Base-by-base conservation (phyloP, 2,329 filamentous ascomycete genomes). In the Colletotrichum sp. region DNA sequence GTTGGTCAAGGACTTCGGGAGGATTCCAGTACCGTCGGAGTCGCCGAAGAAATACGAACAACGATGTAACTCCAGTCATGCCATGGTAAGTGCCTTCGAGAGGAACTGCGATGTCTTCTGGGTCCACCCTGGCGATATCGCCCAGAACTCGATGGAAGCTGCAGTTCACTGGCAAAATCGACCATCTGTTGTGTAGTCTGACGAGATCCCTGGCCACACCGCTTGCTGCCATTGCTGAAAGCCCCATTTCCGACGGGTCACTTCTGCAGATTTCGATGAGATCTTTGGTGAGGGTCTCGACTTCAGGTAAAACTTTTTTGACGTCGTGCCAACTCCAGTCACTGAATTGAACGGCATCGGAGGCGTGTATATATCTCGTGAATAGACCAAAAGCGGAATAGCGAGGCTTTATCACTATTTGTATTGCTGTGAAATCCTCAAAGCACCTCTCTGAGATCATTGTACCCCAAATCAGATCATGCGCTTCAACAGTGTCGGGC, bases 401-500 rank as follows among this genome's bases (percentile, higher is more conserved):
- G 5, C 44, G 0, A 21, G 44, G 44, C 3, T 49, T 1, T 13
- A 49, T 21, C 0, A 8, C 18, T 1, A 1, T 21, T 4, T 49
- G 44, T 0, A 49, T 4, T 49, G 44, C 10, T 12, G 18, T 0
- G 0, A 49, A 49, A 49, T 49, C 10, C n/a, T 49, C 44, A 49
- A 0, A 49, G 0, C 0, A 49, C 0, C 10, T 21, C 0, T 13
- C 0, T 0, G 3, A 13, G 6, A 49, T 21, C 6, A 49, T 49
- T 49, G n/a, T 12, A n/a, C 18, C 44, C 44, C 44, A 49, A n/a
- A 49, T 49, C 3, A 12, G 0, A 12, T 7, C 0, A 21, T 13
- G 0, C 1, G 9, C 1, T 0, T 21, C 10, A 4, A 49, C n/a
- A 0, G 9, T n/a, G 2, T 49, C 44, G 0, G 44, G 44, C 44